Percentiles rank a stretch among this genome's conserved stretches.
Conservation (phyloP, 2,329 filamentous ascomycete genomes). For the Simplicillium aogashimaense region DNA sequence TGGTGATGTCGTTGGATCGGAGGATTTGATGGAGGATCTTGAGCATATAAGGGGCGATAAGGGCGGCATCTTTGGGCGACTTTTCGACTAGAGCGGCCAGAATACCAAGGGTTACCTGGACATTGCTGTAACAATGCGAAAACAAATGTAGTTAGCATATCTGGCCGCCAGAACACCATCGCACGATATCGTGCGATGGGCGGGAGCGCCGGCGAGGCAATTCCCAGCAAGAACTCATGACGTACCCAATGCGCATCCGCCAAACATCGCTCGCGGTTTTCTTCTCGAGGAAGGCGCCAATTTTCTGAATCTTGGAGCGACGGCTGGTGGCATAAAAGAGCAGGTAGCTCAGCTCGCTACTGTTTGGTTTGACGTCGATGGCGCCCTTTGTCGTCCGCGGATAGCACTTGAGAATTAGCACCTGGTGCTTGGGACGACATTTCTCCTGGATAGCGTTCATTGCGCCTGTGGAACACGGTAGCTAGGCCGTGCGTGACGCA, state of each 20-base stretch:
- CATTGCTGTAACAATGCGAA: constrained; percentile 49
- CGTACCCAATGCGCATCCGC: constrained; percentile 75
- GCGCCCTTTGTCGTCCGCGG: constrained; percentile 84
- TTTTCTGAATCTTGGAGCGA: constrained; percentile 91
- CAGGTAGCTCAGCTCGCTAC: constrained; percentile 91
- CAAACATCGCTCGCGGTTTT: constrained; percentile 87
- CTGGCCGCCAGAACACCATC: background rate
- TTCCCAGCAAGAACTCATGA: constrained; percentile 7
- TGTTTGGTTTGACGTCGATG: constrained; percentile 90
- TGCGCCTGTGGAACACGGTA: constrained; percentile 8
- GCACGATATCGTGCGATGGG: background rate
- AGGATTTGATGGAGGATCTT: constrained; percentile 77
- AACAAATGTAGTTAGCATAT: constrained; percentile 5
- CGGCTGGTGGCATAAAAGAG: constrained; percentile 95
- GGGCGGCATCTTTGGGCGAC: constrained; percentile 76
- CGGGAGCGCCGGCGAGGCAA: constrained; percentile 4
- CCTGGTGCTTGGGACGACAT: constrained; percentile 90
- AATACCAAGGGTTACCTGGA: constrained; percentile 91
- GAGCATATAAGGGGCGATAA: constrained; percentile 79
- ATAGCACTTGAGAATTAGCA: constrained; percentile 92
- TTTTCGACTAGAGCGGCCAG: constrained; percentile 88
- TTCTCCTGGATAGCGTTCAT: constrained; percentile 59
- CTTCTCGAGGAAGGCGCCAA: constrained; percentile 89
- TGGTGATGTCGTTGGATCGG: constrained; percentile 76
- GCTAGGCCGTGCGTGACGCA: too few species aligned